Evolutionary conservation across 257 asterid genomes (phyloP).

Genomic region (Vinca minor): DNA sequence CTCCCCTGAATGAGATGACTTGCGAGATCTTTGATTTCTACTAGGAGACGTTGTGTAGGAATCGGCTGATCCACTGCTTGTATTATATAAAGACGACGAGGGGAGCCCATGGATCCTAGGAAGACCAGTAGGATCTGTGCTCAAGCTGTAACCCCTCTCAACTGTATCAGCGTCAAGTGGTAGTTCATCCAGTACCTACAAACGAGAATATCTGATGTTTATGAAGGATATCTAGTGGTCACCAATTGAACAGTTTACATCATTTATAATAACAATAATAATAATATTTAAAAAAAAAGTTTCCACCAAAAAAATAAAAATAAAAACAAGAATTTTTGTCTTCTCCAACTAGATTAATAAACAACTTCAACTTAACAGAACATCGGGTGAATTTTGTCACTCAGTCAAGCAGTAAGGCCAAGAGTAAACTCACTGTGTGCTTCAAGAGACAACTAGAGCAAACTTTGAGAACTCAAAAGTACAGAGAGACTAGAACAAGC

Average conservation of each 20-base stretch:
- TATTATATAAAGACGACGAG: constrained; percentile 53
- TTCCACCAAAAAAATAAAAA: too few species aligned
- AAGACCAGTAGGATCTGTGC: constrained; percentile 67
- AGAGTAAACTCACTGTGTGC: too few species aligned
- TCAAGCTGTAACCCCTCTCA: constrained; percentile 60
- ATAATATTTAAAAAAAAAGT: too few species aligned
- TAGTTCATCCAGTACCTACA: constrained; percentile 60
- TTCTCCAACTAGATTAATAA: too few species aligned
- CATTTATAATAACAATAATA: too few species aligned
- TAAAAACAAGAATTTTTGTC: too few species aligned
- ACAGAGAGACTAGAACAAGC: too few species aligned
- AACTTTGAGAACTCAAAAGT: too few species aligned
- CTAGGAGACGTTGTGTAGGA: constrained; percentile 53
- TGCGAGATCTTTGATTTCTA: constrained; percentile 44
- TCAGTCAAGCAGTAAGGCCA: too few species aligned
- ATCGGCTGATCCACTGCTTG: constrained; percentile 46
- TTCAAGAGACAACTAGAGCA: too few species aligned
- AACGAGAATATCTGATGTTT: background rate
- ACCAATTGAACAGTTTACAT: background rate
- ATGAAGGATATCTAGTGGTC: background rate
- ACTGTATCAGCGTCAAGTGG: constrained; percentile 64
- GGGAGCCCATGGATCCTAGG: constrained; percentile 93
- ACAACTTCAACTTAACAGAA: too few species aligned
- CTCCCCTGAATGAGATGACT: constrained; percentile 86
- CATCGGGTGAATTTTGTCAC: too few species aligned